Conservation (phyloP, 2,329 filamentous ascomycete species). For the Fonsecaea erecta region DNA sequence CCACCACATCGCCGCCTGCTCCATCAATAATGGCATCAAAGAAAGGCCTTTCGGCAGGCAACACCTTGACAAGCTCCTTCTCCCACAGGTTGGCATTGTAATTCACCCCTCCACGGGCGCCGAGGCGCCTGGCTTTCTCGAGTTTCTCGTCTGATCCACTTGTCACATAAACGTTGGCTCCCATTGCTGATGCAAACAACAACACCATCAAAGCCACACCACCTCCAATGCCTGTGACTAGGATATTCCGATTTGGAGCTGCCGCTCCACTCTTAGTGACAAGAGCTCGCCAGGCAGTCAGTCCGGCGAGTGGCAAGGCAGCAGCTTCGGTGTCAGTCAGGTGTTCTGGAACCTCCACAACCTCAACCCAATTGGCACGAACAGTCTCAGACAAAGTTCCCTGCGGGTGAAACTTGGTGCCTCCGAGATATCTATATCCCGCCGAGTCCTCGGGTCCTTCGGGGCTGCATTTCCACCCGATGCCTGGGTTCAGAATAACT, state of each 20-base stretch:
- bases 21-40: conserved; percentile 88
- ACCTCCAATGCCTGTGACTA: conserved; percentile 90
- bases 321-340: conserved; percentile 75
- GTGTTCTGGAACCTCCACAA: conserved; percentile 76
- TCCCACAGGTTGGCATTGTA: conserved; percentile 80
- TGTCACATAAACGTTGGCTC: conserved; percentile 78
- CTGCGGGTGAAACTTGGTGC: conserved; percentile 53
- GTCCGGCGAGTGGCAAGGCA: conserved; percentile 78
- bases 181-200: conserved; percentile 75
- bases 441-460: conserved; percentile 70
- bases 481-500: conserved; percentile 77
- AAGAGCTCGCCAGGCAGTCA: conserved; percentile 87
- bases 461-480: conserved; percentile 73
- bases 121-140: conserved; percentile 68
- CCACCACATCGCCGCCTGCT: conserved; percentile 80
- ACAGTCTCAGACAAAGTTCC: conserved; percentile 79
- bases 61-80: conserved; percentile 64
- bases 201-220: conserved; percentile 84
- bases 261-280: conserved; percentile 67
- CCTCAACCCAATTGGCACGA: conserved; percentile 70
- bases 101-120: conserved; percentile 78
- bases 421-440: conserved; percentile 67
- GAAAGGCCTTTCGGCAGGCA: conserved; percentile 63
- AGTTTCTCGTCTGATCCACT: conserved; percentile 77
- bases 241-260: conserved; percentile 68